Conservation (phyloP, 257 asterid species). For the Petunia secreta region DNA sequence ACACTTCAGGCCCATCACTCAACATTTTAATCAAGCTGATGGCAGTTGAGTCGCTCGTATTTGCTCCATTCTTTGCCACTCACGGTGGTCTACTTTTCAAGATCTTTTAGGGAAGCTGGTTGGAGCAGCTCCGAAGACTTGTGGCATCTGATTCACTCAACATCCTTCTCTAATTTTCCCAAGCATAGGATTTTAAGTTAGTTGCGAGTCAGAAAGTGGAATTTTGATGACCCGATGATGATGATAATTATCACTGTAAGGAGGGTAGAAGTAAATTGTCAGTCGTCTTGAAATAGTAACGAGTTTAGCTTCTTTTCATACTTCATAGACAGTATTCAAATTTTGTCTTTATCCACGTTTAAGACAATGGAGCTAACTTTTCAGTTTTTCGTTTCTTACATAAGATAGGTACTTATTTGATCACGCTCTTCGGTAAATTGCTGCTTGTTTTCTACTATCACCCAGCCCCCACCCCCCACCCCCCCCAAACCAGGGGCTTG, state of each 20-base stretch:
- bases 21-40: constrained; percentile 57
- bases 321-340: constrained; percentile 19
- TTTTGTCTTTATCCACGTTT: constrained; percentile 19
- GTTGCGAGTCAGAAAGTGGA: constrained; percentile 7
- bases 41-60: constrained; percentile 58
- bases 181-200: background rate
- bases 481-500: background rate
- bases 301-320: constrained; percentile 5
- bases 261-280: constrained; percentile 4
- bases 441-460: background rate
- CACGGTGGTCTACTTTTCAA: constrained; percentile 54
- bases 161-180: background rate
- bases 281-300: background rate
- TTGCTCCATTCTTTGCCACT: constrained; percentile 56
- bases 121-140: background rate
- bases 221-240: background rate
- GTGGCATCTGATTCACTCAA: background rate
- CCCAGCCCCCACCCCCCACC: background rate
- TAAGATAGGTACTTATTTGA: background rate
- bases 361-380: background rate
- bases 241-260: constrained; percentile 16
- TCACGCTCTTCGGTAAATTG: background rate
- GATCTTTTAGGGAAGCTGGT: constrained; percentile 32
- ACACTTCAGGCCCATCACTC: constrained; percentile 58
- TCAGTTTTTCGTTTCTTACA: background rate